Conservation (phyloP, 1,284 basidiomycete genomes). For the Trametes polyzona region DNA sequence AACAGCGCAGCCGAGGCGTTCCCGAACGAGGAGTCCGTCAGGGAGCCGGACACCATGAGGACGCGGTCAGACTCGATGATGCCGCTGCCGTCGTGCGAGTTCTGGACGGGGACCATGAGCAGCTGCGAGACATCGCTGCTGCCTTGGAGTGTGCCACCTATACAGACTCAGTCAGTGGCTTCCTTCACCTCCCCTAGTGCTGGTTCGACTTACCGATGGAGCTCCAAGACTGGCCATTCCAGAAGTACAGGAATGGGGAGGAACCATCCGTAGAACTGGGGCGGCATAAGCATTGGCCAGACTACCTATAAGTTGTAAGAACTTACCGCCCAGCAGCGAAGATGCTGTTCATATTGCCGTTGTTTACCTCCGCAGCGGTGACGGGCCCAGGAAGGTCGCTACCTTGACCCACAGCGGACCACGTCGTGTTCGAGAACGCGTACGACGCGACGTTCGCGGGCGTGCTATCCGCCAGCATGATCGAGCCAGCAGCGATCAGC, state of each 20-base stretch:
- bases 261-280: conserved; percentile 50
- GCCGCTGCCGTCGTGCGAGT: conserved; percentile 68
- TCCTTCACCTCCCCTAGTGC: too few species aligned
- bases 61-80: conserved; percentile 87
- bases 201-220: conserved; percentile 52
- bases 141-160: conserved; percentile 58
- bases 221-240: conserved; percentile 81
- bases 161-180: not conserved
- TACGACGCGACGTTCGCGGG: conserved; percentile 62
- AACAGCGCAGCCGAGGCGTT: conserved; percentile 86
- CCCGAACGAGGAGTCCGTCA: conserved; percentile 74
- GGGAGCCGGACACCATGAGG: conserved; percentile 86
- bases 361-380: conserved; percentile 86
- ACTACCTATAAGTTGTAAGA: too few species aligned
- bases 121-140: conserved; percentile 79
- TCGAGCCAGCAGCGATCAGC: conserved; percentile 77
- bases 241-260: conserved; percentile 77
- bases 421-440: conserved; percentile 75
- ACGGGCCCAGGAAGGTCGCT: conserved; percentile 85
- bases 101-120: conserved; percentile 86
- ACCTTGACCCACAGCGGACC: conserved; percentile 73
- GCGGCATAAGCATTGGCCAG: not conserved
- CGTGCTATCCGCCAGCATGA: conserved; percentile 52
- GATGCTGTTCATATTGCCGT: conserved; percentile 80
- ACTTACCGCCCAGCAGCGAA: conserved; percentile 87